Percentiles rank a stretch among this genome's conserved stretches.
phyloP scores from a whole-genome alignment of 768 basidiomycete species.

The Mycena amicta region DNA sequence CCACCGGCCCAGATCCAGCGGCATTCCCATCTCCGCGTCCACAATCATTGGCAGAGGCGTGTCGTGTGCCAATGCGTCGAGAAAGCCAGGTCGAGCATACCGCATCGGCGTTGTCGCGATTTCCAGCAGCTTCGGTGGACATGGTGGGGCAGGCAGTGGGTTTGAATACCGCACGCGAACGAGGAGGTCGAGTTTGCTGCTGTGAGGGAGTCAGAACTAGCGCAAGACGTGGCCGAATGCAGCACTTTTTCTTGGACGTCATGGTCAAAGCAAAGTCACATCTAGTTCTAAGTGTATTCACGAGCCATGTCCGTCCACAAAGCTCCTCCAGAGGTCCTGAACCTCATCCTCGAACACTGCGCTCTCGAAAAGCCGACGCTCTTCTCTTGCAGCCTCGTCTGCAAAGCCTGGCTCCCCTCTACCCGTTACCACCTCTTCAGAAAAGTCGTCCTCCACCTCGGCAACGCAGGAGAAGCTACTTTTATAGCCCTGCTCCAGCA shows the following conservation, averaged over 20 bases:
- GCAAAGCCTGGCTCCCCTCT: constrained; percentile 23
- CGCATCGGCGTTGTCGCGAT: constrained; percentile 89
- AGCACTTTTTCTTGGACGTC: constrained; percentile 62
- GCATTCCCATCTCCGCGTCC: constrained; percentile 97
- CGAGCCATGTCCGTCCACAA: constrained; percentile 1
- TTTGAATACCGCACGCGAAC: constrained; percentile 93
- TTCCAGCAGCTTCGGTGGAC: constrained; percentile 92
- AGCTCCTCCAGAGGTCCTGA: constrained; percentile 9
- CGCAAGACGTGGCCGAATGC: background rate
- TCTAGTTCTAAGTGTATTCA: background rate
- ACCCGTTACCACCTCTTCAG: constrained; percentile 18
- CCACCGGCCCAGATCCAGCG: constrained; percentile 83
- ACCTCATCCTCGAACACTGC: constrained; percentile 6
- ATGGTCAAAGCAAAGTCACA: constrained; percentile 34
- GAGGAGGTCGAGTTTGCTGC: constrained; percentile 84
- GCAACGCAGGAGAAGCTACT: background rate
- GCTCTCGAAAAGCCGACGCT: background rate
- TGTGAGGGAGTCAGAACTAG: constrained; percentile 21
- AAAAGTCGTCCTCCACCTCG: constrained; percentile 13
- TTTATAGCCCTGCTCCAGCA: constrained; percentile 8
- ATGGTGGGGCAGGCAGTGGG: constrained; percentile 93
- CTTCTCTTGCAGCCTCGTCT: constrained; percentile 18
- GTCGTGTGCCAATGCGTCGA: constrained; percentile 78
- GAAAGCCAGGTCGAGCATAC: constrained; percentile 84
- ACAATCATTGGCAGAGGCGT: constrained; percentile 93